Evolutionary conservation across 345 rosid species (phyloP).

Genomic region (Gossypium longicalyx): DNA sequence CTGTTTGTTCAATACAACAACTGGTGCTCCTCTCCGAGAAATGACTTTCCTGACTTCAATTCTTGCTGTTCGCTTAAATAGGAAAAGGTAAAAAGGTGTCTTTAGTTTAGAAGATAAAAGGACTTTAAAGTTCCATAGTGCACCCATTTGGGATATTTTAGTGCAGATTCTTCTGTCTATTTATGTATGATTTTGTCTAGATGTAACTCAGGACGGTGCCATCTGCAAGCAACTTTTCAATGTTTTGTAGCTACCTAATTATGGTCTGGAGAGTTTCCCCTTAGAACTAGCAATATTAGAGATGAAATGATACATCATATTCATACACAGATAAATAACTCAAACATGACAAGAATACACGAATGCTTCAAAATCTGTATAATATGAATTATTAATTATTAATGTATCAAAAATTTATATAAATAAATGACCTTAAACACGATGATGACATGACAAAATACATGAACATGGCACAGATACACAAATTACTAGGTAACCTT

Average conservation of each 20-base stretch:
- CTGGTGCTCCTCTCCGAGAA: slow-evolving; percentile 61
- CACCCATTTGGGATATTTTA: not conserved
- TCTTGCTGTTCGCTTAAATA: slow-evolving; percentile 78
- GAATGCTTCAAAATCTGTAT: too few relatives aligned
- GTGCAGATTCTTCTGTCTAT: not conserved
- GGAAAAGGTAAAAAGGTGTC: slow-evolving; percentile 40
- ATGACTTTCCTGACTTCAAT: slow-evolving; percentile 74
- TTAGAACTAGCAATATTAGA: too few relatives aligned
- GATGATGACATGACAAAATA: too few relatives aligned
- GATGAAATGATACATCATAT: too few relatives aligned
- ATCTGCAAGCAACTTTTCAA: not conserved
- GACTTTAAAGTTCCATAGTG: not conserved
- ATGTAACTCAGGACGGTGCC: not conserved
- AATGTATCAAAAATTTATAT: too few relatives aligned
- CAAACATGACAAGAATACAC: too few relatives aligned
- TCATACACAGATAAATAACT: too few relatives aligned
- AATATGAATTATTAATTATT: too few relatives aligned
- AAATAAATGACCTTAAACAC: too few relatives aligned
- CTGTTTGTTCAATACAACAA: slow-evolving; percentile 68
- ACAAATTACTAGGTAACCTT: too few relatives aligned
- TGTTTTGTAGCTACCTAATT: not conserved
- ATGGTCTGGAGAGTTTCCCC: not conserved
- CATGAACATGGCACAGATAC: too few relatives aligned
- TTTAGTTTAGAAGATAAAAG: not conserved
- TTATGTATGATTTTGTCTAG: not conserved